These are phyloP conservation scores for Torulaspora globosa DNA, from an alignment of 1,139 yeast species.

Conservation along the genomic window DNA sequence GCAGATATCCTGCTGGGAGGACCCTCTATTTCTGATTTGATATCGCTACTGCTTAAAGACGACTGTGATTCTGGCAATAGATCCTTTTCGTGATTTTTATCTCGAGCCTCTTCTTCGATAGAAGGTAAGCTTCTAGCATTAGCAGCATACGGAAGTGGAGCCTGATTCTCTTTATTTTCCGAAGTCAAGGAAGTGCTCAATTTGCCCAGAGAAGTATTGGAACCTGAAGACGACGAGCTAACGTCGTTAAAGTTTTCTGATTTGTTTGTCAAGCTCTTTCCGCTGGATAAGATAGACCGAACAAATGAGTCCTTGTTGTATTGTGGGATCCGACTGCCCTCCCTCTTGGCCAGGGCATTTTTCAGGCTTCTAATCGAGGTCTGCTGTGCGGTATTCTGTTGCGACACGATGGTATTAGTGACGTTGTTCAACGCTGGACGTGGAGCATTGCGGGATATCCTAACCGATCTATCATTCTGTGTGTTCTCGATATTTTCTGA, in stretches of 20 bases:
- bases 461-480: slow-evolving; percentile 28
- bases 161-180: slow-evolving; percentile 27
- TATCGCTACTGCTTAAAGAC: slow-evolving; percentile 5
- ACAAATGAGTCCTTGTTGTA: slow-evolving; percentile 18
- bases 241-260: slow-evolving; percentile 1
- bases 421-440: slow-evolving; percentile 35
- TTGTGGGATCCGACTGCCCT: slow-evolving; percentile 20
- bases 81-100: slow-evolving; percentile 6
- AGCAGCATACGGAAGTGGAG: slow-evolving; percentile 23
- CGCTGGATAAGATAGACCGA: slow-evolving; percentile 12
- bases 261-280: slow-evolving; percentile 2
- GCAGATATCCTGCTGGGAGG: slow-evolving; percentile 5
- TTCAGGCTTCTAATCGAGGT: slow-evolving; percentile 22
- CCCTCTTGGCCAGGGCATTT: slow-evolving; percentile 21
- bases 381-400: slow-evolving; percentile 23
- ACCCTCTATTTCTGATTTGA: slow-evolving; percentile 8
- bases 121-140: slow-evolving; percentile 16
- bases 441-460: slow-evolving; percentile 29
- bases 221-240: slow-evolving; percentile 6
- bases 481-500: slow-evolving; percentile 25
- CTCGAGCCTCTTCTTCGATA: slow-evolving; percentile 18
- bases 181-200: slow-evolving; percentile 2
- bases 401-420: slow-evolving; percentile 32
- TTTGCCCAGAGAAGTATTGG: slow-evolving; percentile 1
- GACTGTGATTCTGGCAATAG: slow-evolving; percentile 9